Evolutionary conservation across 2,329 filamentous ascomycete species (phyloP), one percentile per base, ranked within the genome.

Genomic region (Harringtonia aguacate): DNA sequence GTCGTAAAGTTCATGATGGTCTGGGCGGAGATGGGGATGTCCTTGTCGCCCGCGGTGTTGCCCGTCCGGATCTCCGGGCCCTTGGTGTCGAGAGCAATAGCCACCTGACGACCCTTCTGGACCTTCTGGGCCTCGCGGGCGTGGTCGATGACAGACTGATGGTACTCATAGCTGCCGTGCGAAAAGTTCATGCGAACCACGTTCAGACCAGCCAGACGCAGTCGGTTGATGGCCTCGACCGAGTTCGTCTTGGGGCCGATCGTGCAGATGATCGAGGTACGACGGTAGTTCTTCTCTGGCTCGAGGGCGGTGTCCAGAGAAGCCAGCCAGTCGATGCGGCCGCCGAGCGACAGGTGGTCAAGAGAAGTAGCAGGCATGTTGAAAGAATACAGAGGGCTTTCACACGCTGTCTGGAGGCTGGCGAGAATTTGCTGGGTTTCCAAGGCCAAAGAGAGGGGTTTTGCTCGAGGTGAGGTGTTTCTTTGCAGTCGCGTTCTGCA

Each of bases 181-280:
- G 85, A 95, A 66, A 97, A 97, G 84, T 98, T 98, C 92, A 98
- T 98, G 72, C 92, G 90, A 56, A 97, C 92, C 55, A 98, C 88
- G 70, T 97, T 97, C 59, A 97, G 82, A 68, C 92, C 92, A 53
- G 83, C 84, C 61, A 75, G 77, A 65, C 90, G 86, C 58, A 98
- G 85, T 65, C 81, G 77, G 70, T 97, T 97, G 72, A 98, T 94
- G 68, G 88, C 89, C 73, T 95, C 86, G 46, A 89, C 83, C 31
- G 87, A 94, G 77, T 98, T 98, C 58, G 92, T 98, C 82, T 97
- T 98, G 63, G 92, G 92, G 51, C 92, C 92, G 64, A 98, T 97
- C 58, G 92, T 97, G 73, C 90, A 88, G 69, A 98, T 95, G 72
- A 98, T 98, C 61, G 89, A 95, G 51, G 90, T 95, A 56, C 92